A percentile compares a stretch with the other conserved stretches of the same genome.
phyloP scores from a whole-genome alignment of 2,329 filamentous ascomycete genomes.

The Ciborinia camelliae region DNA sequence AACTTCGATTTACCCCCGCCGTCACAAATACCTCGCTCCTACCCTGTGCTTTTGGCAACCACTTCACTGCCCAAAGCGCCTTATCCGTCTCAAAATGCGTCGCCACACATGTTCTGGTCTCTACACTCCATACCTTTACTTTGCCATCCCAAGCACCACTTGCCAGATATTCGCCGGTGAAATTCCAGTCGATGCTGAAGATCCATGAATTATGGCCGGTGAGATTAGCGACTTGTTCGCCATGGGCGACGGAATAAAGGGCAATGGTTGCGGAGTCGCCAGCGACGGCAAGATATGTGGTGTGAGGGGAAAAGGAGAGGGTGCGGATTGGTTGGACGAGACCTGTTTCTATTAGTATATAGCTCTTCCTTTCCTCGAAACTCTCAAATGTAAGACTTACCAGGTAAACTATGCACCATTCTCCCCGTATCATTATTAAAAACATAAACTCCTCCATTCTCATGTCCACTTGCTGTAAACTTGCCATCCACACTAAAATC shows the following conservation, averaged over 20 bases:
- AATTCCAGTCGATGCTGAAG: conserved; percentile 86
- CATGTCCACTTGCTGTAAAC: conserved; percentile 87
- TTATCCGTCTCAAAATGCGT: conserved; percentile 91
- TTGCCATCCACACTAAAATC: conserved; percentile 77
- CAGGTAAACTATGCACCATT: conserved; percentile 79
- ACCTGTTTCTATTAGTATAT: conserved; percentile 47
- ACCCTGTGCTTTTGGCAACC: conserved; percentile 66
- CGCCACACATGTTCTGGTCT: conserved; percentile 78
- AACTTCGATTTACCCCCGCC: conserved; percentile 69
- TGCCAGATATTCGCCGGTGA: conserved; percentile 85
- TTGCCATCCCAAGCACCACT: conserved; percentile 90
- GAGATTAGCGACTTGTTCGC: conserved; percentile 87
- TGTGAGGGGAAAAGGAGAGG: conserved; percentile 83
- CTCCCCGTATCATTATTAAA: conserved; percentile 90
- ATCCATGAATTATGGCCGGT: conserved; percentile 82
- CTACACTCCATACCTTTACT: conserved; percentile 92
- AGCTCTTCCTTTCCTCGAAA: neutral
- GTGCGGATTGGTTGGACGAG: conserved; percentile 82
- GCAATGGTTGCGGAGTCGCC: conserved; percentile 87
- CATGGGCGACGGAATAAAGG: conserved; percentile 86
- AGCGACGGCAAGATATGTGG: conserved; percentile 80
- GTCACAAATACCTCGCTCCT: conserved; percentile 71
- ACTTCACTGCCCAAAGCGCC: conserved; percentile 77
- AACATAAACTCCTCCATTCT: conserved; percentile 87
- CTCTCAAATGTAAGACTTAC: conserved; percentile 43